Evolutionary conservation across 1,284 basidiomycete genomes (phyloP).

Genomic region (Cystobasidium slooffiae): DNA sequence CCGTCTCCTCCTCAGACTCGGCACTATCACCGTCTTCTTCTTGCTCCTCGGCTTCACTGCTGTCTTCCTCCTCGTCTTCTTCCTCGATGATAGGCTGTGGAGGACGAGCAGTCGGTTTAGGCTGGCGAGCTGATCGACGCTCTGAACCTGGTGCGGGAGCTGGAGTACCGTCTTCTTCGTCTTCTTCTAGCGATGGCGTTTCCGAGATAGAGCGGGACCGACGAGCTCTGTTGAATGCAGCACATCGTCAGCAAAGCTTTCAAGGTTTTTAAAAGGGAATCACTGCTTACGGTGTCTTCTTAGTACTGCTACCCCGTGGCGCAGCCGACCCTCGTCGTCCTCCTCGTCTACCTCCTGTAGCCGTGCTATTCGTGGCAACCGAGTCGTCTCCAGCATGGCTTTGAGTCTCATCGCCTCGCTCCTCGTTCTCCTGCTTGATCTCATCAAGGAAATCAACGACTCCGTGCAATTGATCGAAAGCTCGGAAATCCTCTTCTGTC

Average conservation of each 20-base stretch:
- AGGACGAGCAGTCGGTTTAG: conserved; percentile 8
- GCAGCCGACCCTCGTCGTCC: conserved; percentile 6
- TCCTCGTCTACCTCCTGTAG: conserved; percentile 6
- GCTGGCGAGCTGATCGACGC: conserved; percentile 13
- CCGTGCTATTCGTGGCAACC: conserved; percentile 18
- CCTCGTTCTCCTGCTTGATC: conserved; percentile 34
- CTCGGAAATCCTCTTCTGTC: conserved; percentile 66
- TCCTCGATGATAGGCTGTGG: conserved; percentile 18
- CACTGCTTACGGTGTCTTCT: conserved; percentile 19
- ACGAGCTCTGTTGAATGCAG: neutral
- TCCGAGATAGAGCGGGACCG: conserved; percentile 17
- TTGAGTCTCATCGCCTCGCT: neutral
- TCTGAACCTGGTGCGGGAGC: neutral
- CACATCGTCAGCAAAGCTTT: neutral
- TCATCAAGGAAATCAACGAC: conserved; percentile 37
- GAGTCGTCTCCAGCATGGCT: conserved; percentile 17
- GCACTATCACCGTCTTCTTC: conserved; percentile 4
- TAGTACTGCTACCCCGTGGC: neutral
- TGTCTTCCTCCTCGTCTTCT: conserved; percentile 29
- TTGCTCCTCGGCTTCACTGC: neutral
- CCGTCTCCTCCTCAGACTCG: neutral
- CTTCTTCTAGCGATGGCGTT: conserved; percentile 1
- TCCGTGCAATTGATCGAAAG: conserved; percentile 38
- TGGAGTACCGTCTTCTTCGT: neutral
- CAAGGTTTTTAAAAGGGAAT: too few relatives aligned